Percentiles rank a stretch among this genome's conserved stretches.
Conservation (phyloP, 192 early-diverging fungal species). For the Linnemannia elongata region DNA sequence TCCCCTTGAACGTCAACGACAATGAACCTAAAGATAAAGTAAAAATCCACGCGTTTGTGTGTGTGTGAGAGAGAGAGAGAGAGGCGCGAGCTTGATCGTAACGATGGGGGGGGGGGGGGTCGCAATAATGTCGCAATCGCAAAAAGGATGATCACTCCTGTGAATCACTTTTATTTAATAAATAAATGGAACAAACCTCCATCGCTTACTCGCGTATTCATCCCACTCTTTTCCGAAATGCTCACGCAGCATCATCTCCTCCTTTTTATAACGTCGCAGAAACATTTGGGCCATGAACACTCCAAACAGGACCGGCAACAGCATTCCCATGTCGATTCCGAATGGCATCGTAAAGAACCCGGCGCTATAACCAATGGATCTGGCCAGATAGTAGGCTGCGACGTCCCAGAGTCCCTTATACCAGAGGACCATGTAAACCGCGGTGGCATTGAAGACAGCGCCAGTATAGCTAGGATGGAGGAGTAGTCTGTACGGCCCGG, state of each 20-base stretch:
- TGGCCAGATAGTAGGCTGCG: neutral
- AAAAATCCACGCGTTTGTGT: too few species aligned
- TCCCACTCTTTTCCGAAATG: conserved; percentile 17
- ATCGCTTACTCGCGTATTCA: conserved; percentile 3
- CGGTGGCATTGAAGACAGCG: neutral
- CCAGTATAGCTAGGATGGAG: conserved; percentile 38
- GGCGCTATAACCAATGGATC: too few species aligned
- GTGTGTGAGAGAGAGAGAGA: too few species aligned
- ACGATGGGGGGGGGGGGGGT: too few species aligned
- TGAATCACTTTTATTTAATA: too few species aligned
- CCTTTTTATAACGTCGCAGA: neutral
- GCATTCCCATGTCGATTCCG: conserved; percentile 6
- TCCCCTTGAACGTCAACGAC: too few species aligned
- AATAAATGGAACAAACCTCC: conserved; percentile 13
- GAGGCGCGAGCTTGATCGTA: too few species aligned
- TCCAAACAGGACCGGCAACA: neutral
- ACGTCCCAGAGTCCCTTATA: conserved; percentile 18
- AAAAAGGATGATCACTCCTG: too few species aligned
- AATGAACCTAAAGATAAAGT: too few species aligned
- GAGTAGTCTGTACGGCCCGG: conserved; percentile 23
- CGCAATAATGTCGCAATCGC: too few species aligned
- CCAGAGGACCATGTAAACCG: neutral
- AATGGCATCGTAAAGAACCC: too few species aligned
- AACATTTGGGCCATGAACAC: neutral
- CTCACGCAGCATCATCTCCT: conserved; percentile 7